Evolutionary conservation across 176 grass and related monocot genomes (phyloP).

Genomic region (Carex littledalei): DNA sequence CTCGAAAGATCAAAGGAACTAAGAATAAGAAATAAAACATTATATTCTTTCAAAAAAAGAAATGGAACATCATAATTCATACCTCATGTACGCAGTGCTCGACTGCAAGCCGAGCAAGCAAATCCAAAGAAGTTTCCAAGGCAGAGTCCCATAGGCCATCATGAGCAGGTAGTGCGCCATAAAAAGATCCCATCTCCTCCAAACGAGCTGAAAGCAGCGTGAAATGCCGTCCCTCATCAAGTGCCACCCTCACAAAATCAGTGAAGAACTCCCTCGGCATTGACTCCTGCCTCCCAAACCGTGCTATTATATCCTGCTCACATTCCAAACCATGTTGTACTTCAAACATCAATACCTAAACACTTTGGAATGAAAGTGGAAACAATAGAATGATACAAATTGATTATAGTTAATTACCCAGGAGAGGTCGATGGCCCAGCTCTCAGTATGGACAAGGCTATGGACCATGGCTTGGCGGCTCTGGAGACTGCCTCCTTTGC

Average conservation of each 20-base stretch:
- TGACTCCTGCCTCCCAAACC: slow-evolving; percentile 43
- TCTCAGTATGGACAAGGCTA: slow-evolving; percentile 85
- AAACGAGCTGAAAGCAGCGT: slow-evolving; percentile 53
- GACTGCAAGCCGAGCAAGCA: slow-evolving; percentile 75
- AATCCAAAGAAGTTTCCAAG: slow-evolving; percentile 46
- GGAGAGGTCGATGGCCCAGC: slow-evolving; percentile 94
- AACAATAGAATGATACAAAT: neutral
- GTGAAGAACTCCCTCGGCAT: slow-evolving; percentile 84
- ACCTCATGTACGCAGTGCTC: slow-evolving; percentile 93
- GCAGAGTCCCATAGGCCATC: slow-evolving; percentile 93
- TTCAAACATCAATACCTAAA: neutral
- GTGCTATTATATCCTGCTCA: slow-evolving; percentile 67
- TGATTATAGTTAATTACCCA: slow-evolving; percentile 25
- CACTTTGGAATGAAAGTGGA: neutral
- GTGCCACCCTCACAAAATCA: slow-evolving; percentile 65
- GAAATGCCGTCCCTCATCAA: slow-evolving; percentile 73
- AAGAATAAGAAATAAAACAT: neutral
- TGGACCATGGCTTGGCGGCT: slow-evolving; percentile 76
- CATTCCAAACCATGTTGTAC: neutral
- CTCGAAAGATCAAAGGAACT: neutral
- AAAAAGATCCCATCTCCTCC: slow-evolving; percentile 54
- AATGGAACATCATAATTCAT: neutral
- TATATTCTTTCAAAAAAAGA: too few relatives aligned
- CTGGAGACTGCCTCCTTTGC: slow-evolving; percentile 73
- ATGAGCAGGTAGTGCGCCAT: slow-evolving; percentile 77